Evolutionary conservation across 2,329 filamentous ascomycete species (phyloP).

Genomic region (Fusarium caatingaense): DNA sequence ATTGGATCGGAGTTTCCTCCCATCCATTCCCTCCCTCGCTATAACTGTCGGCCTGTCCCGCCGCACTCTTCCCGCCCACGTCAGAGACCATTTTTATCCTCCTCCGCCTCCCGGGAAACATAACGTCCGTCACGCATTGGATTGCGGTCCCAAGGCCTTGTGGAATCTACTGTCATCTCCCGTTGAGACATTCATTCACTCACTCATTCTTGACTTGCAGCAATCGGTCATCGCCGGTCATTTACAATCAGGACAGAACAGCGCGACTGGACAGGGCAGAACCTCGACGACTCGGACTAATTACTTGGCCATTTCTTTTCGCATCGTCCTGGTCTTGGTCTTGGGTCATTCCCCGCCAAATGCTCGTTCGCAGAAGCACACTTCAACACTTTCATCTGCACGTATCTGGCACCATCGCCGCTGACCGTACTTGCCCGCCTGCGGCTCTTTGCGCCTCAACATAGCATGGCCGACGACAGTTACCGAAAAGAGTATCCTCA

Average conservation of each 20-base stretch:
- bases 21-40: constrained; percentile 39
- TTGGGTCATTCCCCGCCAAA: constrained; percentile 30
- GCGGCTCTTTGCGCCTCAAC: constrained; percentile 45
- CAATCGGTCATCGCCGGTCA: constrained; percentile 33
- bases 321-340: constrained; percentile 12
- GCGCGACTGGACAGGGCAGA: constrained; percentile 7
- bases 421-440: constrained; percentile 41
- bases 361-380: constrained; percentile 34
- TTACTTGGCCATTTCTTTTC: constrained; percentile 11
- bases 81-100: constrained; percentile 39
- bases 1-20: constrained; percentile 40
- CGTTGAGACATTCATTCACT: constrained; percentile 37
- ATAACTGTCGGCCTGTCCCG: constrained; percentile 45
- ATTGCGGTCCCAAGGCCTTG: constrained; percentile 40
- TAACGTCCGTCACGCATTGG: constrained; percentile 29
- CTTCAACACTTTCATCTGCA: constrained; percentile 14
- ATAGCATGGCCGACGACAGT: constrained; percentile 56
- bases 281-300: constrained; percentile 24
- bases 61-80: constrained; percentile 38
- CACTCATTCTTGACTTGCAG: constrained; percentile 40
- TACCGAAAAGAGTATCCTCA: constrained; percentile 54
- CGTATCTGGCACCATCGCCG: constrained; percentile 26
- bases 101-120: constrained; percentile 33
- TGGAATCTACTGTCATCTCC: constrained; percentile 45
- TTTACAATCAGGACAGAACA: constrained; percentile 9